These are phyloP conservation scores for Tetragonia tetragonoides DNA, from an alignment of 148 eudicot genomes.

Conservation along the genomic window DNA sequence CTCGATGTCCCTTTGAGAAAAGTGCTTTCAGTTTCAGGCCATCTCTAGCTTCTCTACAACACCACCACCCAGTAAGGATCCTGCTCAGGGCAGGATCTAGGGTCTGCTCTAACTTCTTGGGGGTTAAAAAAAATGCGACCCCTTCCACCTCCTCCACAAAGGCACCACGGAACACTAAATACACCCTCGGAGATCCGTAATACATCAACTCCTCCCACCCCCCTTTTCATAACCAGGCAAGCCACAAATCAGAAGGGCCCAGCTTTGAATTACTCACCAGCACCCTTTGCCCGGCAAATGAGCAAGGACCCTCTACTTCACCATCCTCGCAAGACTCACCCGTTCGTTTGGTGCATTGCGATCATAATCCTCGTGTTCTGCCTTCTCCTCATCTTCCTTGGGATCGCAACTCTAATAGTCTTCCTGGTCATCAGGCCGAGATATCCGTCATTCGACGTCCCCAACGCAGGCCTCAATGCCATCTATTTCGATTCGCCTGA, in stretches of 20 bases:
- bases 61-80: no score
- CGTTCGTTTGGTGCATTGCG: constrained; percentile 70
- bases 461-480: constrained; percentile 61
- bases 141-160: constrained; percentile 31
- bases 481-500: constrained; percentile 69
- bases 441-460: constrained; percentile 61
- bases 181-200: constrained; percentile 10
- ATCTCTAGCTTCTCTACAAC: no score
- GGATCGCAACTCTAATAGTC: constrained; percentile 55
- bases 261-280: constrained; percentile 19
- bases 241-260: constrained; percentile 20
- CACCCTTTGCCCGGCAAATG: constrained; percentile 20
- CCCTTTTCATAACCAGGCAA: constrained; percentile 27
- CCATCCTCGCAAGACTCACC: constrained; percentile 62
- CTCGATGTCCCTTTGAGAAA: neutral
- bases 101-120: constrained; percentile 12
- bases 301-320: constrained; percentile 42
- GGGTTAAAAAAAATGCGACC: constrained; percentile 16
- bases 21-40: neutral
- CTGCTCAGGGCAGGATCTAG: neutral
- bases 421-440: constrained; percentile 58
- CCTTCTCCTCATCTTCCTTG: constrained; percentile 64
- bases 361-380: constrained; percentile 62
- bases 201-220: constrained; percentile 28
- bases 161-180: constrained; percentile 16